Evolutionary conservation across 257 asterid genomes (phyloP).

Genomic region (Oldenlandia corymbosa): DNA sequence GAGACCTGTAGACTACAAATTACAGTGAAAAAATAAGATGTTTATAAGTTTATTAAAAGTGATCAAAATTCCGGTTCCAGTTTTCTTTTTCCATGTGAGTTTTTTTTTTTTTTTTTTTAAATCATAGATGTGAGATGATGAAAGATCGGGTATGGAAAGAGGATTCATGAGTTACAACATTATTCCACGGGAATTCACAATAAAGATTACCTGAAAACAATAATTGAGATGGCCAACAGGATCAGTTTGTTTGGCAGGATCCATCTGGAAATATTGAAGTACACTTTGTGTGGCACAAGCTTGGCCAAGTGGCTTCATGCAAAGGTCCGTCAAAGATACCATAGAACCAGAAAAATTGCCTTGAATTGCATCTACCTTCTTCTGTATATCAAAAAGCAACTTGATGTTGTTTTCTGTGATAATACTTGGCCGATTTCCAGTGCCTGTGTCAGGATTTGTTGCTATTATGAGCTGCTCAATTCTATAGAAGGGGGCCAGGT

Average conservation of each 20-base stretch:
- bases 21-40: background rate
- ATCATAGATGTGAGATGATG: background rate
- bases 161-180: background rate
- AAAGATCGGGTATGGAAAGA: background rate
- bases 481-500: constrained; percentile 94
- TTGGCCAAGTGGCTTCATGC: constrained; percentile 97
- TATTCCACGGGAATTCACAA: constrained; percentile 18
- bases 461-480: constrained; percentile 96
- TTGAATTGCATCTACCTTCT: constrained; percentile 87
- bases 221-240: constrained; percentile 66
- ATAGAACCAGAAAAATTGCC: constrained; percentile 76
- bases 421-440: constrained; percentile 76
- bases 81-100: no score
- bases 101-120: no score
- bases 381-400: constrained; percentile 80
- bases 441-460: constrained; percentile 52
- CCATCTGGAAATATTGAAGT: constrained; percentile 99
- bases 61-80: no score
- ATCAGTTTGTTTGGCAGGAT: constrained; percentile 53
- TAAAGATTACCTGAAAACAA: constrained; percentile 74
- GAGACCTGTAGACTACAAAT: background rate
- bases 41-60: no score
- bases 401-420: constrained; percentile 82
- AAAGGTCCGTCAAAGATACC: constrained; percentile 87
- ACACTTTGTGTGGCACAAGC: constrained; percentile 98